Conservation (phyloP, 768 basidiomycete species). For the Lactarius evosmus region DNA sequence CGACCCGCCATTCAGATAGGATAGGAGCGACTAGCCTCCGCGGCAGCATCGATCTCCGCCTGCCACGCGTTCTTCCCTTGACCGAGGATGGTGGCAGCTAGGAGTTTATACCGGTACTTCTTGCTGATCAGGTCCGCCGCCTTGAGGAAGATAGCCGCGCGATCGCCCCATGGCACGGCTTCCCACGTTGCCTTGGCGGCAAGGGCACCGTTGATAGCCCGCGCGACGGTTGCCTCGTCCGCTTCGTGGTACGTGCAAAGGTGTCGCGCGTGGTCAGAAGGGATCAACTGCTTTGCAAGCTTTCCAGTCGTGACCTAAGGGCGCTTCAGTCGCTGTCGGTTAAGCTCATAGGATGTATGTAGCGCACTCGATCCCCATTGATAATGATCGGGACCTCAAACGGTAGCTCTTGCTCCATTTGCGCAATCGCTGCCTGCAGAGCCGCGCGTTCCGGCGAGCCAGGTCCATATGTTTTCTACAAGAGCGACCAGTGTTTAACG, state of each 20-base stretch:
- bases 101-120: conserved; percentile 92
- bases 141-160: conserved; percentile 97
- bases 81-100: conserved; percentile 96
- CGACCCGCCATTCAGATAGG: neutral
- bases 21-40: conserved; percentile 68
- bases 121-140: conserved; percentile 94
- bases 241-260: conserved; percentile 90
- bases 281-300: conserved; percentile 74
- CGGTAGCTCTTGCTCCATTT: conserved; percentile 82
- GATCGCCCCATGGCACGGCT: conserved; percentile 91
- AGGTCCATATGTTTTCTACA: conserved; percentile 70
- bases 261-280: conserved; percentile 78
- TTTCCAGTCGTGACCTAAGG: conserved; percentile 75
- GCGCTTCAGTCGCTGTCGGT: neutral
- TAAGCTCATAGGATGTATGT: neutral
- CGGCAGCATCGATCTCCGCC: conserved; percentile 98
- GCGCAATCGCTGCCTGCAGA: conserved; percentile 64
- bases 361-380: conserved; percentile 77
- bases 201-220: conserved; percentile 85
- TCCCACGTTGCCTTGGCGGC: conserved; percentile 90
- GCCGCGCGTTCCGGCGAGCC: conserved; percentile 75
- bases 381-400: conserved; percentile 93
- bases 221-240: conserved; percentile 64
- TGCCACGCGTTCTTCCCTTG: conserved; percentile 99
- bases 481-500: conserved; percentile 1